phyloP scores from a whole-genome alignment of 2,329 filamentous ascomycete genomes.

The Teratosphaeria nubilosa region DNA sequence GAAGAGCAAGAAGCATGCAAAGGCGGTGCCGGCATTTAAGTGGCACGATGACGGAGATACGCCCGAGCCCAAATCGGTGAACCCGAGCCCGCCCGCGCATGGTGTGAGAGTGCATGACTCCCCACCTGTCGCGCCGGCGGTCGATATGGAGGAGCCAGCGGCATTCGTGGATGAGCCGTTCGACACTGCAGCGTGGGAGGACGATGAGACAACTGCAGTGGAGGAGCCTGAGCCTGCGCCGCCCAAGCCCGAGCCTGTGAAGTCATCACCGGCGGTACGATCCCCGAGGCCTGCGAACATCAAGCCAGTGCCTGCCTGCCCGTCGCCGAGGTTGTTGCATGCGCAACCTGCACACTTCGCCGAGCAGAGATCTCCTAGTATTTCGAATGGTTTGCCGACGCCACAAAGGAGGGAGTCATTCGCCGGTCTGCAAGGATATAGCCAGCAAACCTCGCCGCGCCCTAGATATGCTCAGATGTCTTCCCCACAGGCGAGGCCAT shows the following conservation, averaged over 20 bases:
- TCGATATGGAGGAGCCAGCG: conserved; percentile 1
- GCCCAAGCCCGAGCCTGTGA: neutral
- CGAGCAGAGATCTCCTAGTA: neutral
- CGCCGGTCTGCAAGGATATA: neutral
- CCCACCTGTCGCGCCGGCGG: neutral
- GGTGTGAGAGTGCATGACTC: conserved; percentile 12
- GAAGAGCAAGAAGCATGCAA: conserved; percentile 16
- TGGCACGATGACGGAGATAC: conserved; percentile 17
- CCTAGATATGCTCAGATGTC: conserved; percentile 5
- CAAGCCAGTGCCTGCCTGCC: conserved; percentile 6
- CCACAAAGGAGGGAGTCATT: conserved; percentile 15
- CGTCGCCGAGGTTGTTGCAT: conserved; percentile 5
- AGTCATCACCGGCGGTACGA: conserved; percentile 5
- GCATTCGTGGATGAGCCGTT: conserved; percentile 3
- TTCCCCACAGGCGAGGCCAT: conserved; percentile 7
- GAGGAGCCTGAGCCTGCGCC: conserved; percentile 7
- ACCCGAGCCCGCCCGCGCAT: conserved; percentile 14
- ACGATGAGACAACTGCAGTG: conserved; percentile 7
- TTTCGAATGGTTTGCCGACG: neutral
- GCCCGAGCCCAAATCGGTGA: conserved; percentile 18
- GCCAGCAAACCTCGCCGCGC: conserved; percentile 4
- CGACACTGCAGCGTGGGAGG: conserved; percentile 6
- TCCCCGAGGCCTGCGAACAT: conserved; percentile 8
- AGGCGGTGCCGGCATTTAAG: conserved; percentile 3
- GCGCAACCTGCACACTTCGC: conserved; percentile 2